A percentile compares a stretch with the other conserved stretches of the same genome.
These are phyloP conservation scores for Boletus tylopilopsis DNA, from an alignment of 768 basidiomycete genomes.

Conservation along the genomic window DNA sequence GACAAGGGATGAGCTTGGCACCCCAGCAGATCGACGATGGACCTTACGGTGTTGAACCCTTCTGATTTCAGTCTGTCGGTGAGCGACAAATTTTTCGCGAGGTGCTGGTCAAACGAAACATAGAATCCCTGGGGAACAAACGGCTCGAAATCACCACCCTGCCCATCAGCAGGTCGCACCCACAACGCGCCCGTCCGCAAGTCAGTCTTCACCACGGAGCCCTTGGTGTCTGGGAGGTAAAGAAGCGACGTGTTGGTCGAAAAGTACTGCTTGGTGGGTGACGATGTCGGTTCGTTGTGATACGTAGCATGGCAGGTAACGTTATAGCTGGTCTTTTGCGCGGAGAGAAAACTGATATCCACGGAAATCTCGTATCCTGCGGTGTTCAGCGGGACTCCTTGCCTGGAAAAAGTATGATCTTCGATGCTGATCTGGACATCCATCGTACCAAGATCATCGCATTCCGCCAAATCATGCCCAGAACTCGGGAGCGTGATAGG, in stretches of 20 bases:
- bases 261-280: conserved; percentile 27
- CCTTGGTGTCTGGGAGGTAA: conserved; percentile 38
- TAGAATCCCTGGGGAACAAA: conserved; percentile 76
- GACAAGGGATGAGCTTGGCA: conserved; percentile 26
- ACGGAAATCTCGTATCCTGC: conserved; percentile 34
- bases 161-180: conserved; percentile 30
- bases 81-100: conserved; percentile 48
- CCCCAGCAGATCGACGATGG: background rate
- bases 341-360: conserved; percentile 26
- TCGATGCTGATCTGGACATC: conserved; percentile 32
- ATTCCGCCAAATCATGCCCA: background rate
- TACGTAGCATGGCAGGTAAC: conserved; percentile 36
- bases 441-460: conserved; percentile 9
- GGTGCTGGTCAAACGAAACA: conserved; percentile 52
- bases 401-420: conserved; percentile 18
- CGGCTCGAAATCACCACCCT: conserved; percentile 28
- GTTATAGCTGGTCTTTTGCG: conserved; percentile 29
- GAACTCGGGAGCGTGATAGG: conserved; percentile 26
- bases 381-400: conserved; percentile 37
- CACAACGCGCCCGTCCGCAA: conserved; percentile 42
- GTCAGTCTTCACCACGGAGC: conserved; percentile 47
- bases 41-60: conserved; percentile 36
- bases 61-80: conserved; percentile 56
- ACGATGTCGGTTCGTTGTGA: background rate
- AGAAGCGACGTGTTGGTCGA: conserved; percentile 31